Evolutionary conservation across 495 filamentous ascomycete species (phyloP), one percentile per base, ranked within the genome.

Genomic region (Thozetella sp.): DNA sequence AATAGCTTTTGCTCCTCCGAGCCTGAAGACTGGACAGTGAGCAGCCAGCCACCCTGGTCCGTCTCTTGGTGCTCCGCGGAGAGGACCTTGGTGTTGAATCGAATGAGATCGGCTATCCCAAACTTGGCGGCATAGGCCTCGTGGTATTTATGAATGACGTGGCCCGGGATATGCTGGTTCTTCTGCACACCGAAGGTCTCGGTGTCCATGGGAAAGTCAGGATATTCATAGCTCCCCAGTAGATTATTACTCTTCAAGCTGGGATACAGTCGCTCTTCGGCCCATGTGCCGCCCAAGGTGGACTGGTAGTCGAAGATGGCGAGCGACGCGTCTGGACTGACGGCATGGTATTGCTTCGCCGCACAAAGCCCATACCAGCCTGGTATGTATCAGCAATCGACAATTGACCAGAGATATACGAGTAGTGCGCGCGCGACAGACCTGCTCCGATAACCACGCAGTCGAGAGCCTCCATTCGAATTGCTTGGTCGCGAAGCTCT

Each of bases 121-220:
- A 86, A 90, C 25, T 80, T 74, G 59, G 83, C 68, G 0, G 85
- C 76, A 62, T 86, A 91, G 2, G 76, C 72, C 26, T 80, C 67
- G 22, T 93, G 68, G 63, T 93, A 95, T 2, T 77, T 56, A 57
- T 90, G 77, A 22, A 92, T 68, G 25, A 85, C 81, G 3, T 78
- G 54, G 1, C 88, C 91, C 11, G 89, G 86, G 50, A 93, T 86
- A 65, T 93, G 87, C 51, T 89, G 66, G 2, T 82, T 83, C 1
- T 72, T 60, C 54, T 83, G 77, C 43, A 90, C 82, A 1, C 81
- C 82, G 59, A 83, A 86, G 1, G 70, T 80, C 2, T 77, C 69
- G 3, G 60, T 57, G 57, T 83, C 81, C 88, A 93, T 89, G 19
- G 88, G 88, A 59, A 88, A 89, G 57, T 91, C 90, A 17, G 83